Evolutionary conservation across 768 basidiomycete genomes (phyloP).

Genomic region (Rhizopogon rudus): DNA sequence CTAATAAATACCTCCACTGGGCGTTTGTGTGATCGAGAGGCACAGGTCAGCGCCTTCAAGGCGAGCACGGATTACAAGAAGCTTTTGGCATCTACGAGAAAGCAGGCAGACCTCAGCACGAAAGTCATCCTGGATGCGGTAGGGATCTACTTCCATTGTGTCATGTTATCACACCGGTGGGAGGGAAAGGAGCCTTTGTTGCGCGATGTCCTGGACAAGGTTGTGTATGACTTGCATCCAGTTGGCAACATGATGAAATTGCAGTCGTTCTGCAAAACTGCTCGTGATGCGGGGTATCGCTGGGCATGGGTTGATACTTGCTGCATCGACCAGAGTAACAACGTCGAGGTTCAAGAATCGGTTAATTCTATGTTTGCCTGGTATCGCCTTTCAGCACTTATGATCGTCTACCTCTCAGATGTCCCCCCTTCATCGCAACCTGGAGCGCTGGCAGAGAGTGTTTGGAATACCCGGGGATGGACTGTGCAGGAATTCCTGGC

Average conservation of each 20-base stretch:
- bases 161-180: background rate
- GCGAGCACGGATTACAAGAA: background rate
- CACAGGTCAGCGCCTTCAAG: background rate
- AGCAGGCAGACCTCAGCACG: background rate
- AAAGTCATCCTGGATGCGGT: background rate
- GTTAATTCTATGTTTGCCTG: background rate
- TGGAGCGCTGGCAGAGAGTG: background rate
- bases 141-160: background rate
- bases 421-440: background rate
- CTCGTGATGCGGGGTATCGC: background rate
- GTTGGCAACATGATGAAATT: background rate
- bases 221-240: background rate
- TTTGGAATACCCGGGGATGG: conserved; percentile 22
- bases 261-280: background rate
- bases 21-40: background rate
- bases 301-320: background rate
- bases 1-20: background rate
- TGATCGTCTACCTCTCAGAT: background rate
- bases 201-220: background rate
- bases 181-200: background rate
- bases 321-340: background rate
- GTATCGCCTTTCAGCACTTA: background rate
- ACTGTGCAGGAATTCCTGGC: conserved; percentile 24
- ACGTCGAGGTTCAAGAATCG: background rate
- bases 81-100: background rate